Conservation (phyloP, 306 rosid genomes). For the Gastrolobium bilobum region DNA sequence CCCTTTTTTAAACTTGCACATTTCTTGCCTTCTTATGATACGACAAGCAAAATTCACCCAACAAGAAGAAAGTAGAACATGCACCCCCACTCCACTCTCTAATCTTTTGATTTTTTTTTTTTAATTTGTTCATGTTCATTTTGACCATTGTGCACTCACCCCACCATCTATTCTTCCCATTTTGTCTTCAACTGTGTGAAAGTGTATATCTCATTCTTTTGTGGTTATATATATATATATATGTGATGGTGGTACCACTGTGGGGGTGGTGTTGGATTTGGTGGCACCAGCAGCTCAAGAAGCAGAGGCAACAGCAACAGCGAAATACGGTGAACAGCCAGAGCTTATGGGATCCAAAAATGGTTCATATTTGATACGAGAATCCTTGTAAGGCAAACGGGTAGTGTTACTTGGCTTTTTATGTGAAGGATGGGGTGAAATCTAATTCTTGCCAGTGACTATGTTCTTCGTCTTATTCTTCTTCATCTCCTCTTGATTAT, state of each 20-base stretch:
- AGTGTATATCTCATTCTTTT: constrained; percentile 12
- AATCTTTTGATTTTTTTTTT: constrained; percentile 13
- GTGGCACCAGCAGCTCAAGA: constrained; percentile 17
- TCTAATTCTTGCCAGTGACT: constrained; percentile 45
- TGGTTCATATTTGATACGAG: constrained; percentile 37
- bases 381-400: constrained; percentile 43
- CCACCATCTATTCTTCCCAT: constrained; percentile 12
- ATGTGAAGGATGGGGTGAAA: constrained; percentile 45
- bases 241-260: constrained; percentile 34
- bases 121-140: constrained; percentile 20
- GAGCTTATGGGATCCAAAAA: constrained; percentile 45
- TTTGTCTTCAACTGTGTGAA: constrained; percentile 10
- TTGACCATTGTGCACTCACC: constrained; percentile 39
- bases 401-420: constrained; percentile 32
- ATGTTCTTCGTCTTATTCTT: constrained; percentile 44
- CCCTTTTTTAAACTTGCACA: constrained; percentile 24
- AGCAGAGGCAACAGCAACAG: constrained; percentile 15
- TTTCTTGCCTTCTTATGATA: constrained; percentile 38
- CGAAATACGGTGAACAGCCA: constrained; percentile 43
- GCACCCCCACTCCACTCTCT: neutral
- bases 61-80: constrained; percentile 34
- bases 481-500: constrained; percentile 52
- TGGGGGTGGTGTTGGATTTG: constrained; percentile 41
- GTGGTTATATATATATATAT: neutral
- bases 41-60: constrained; percentile 34